These are phyloP conservation scores for Penicillium griseofulvum DNA, from an alignment of 2,329 filamentous ascomycete genomes.

Conservation along the genomic window DNA sequence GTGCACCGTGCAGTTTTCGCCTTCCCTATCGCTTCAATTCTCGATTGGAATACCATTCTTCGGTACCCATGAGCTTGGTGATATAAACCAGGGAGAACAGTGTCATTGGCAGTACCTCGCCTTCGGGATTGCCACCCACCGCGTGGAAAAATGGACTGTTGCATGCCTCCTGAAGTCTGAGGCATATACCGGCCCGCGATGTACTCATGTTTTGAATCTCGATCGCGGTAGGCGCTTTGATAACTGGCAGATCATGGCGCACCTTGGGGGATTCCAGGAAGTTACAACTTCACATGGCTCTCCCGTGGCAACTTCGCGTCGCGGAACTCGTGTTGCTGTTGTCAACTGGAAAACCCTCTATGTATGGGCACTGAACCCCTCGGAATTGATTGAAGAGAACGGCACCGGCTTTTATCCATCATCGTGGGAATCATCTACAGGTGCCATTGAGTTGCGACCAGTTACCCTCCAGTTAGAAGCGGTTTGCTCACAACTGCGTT, in stretches of 20 bases:
- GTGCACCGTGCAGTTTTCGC: conserved; percentile 25
- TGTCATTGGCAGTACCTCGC: conserved; percentile 44
- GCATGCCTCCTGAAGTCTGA: conserved; percentile 41
- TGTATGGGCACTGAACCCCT: conserved; percentile 42
- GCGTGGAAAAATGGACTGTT: conserved; percentile 33
- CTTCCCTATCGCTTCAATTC: conserved; percentile 31
- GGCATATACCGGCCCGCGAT: conserved; percentile 27
- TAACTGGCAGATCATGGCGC: conserved; percentile 37
- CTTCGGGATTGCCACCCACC: conserved; percentile 38
- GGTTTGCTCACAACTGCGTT: conserved; percentile 39
- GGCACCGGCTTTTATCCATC: conserved; percentile 33
- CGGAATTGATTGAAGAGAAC: conserved; percentile 35
- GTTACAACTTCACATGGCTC: conserved; percentile 39
- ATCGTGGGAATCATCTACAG: conserved; percentile 22
- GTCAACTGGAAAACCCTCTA: conserved; percentile 44
- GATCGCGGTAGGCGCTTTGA: conserved; percentile 41
- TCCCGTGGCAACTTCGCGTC: conserved; percentile 36
- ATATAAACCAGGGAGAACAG: conserved; percentile 8
- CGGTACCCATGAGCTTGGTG: conserved; percentile 31
- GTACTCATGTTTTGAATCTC: conserved; percentile 36
- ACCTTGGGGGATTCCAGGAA: conserved; percentile 36
- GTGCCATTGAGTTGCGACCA: conserved; percentile 32
- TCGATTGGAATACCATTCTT: conserved; percentile 43
- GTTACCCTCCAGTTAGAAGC: conserved; percentile 35
- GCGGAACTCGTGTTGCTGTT: conserved; percentile 41